These are phyloP conservation scores for Tulasnella sp. DNA, from an alignment of 768 basidiomycete genomes.

Conservation along the genomic window DNA sequence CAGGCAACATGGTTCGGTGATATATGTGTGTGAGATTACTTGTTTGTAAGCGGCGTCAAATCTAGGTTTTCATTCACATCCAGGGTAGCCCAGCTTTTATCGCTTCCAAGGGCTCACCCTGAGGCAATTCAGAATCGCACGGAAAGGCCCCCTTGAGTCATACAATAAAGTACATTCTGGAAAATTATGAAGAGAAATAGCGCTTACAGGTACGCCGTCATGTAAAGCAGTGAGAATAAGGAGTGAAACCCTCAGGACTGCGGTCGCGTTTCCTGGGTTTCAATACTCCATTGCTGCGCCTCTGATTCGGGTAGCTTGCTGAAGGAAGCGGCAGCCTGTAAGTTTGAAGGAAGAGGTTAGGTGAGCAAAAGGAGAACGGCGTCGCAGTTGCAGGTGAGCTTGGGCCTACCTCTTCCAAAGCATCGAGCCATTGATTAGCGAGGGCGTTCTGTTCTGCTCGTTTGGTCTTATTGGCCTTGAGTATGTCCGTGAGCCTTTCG, in stretches of 20 bases:
- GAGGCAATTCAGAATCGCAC: background rate
- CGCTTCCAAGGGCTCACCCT: background rate
- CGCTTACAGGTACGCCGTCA: background rate
- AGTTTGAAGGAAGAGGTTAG: background rate
- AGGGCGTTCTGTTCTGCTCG: constrained; percentile 54
- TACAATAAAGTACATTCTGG: background rate
- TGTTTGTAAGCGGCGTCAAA: background rate
- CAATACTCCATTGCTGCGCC: constrained; percentile 27
- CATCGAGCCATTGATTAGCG: constrained; percentile 54
- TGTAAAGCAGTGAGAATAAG: background rate
- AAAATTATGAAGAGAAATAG: background rate
- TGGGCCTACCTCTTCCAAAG: constrained; percentile 56
- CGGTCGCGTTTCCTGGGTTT: constrained; percentile 18
- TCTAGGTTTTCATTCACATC: background rate
- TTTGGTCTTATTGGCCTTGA: constrained; percentile 55
- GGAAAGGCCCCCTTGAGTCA: background rate
- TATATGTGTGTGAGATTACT: too few species aligned
- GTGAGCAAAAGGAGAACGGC: background rate
- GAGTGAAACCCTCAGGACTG: background rate
- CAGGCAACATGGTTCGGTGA: too few species aligned
- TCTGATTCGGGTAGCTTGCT: constrained; percentile 10
- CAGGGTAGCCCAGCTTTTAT: too few species aligned
- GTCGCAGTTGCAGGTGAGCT: background rate
- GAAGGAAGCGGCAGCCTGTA: constrained; percentile 9
- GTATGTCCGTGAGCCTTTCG: constrained; percentile 49